Conservation (phyloP, 2,329 filamentous ascomycete species). For the Talaromyces sp. region DNA sequence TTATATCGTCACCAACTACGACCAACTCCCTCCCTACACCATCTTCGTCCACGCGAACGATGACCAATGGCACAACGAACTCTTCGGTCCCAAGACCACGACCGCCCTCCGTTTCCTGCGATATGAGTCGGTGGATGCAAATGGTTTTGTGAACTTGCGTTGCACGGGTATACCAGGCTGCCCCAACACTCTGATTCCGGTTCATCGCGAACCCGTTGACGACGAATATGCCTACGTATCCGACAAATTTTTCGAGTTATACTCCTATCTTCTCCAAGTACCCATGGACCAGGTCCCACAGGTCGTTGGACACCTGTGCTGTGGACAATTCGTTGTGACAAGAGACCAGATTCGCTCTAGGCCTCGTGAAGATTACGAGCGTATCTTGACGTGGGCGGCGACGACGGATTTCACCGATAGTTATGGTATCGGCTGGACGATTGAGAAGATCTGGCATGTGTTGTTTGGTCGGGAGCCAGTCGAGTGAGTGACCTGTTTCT, state of each 20-base stretch:
- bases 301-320: constrained; percentile 33
- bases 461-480: constrained; percentile 31
- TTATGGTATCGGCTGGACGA: constrained; percentile 30
- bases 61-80: constrained; percentile 57
- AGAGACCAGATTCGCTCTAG: constrained; percentile 29
- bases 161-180: constrained; percentile 39
- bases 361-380: constrained; percentile 30
- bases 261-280: constrained; percentile 16
- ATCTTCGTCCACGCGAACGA: constrained; percentile 62
- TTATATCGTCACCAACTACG: constrained; percentile 62
- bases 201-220: constrained; percentile 27
- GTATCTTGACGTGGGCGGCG: constrained; percentile 32
- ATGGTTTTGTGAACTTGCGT: constrained; percentile 41
- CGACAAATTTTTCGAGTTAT: constrained; percentile 16
- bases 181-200: constrained; percentile 37
- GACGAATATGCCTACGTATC: constrained; percentile 20
- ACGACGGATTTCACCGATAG: constrained; percentile 31
- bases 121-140: constrained; percentile 34
- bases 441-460: constrained; percentile 35
- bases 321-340: constrained; percentile 36
- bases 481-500: constrained; percentile 22
- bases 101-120: constrained; percentile 32
- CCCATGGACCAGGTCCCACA: constrained; percentile 24
- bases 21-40: constrained; percentile 55
- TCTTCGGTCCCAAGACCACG: constrained; percentile 33